Evolutionary conservation across 345 rosid genomes (phyloP), one percentile per base, ranked within the genome.

Genomic region (Theobroma cacao): DNA sequence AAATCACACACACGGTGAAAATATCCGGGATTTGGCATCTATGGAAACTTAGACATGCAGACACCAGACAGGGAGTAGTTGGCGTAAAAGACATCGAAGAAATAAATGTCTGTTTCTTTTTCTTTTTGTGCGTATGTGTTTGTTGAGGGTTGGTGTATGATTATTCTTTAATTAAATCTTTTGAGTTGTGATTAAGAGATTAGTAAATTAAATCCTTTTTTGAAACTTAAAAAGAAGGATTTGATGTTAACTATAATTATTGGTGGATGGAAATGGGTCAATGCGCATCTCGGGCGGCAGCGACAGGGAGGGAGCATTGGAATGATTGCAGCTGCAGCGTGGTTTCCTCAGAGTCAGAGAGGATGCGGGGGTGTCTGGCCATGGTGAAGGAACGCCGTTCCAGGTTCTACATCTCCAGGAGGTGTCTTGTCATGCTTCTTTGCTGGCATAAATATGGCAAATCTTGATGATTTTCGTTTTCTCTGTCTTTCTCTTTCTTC

Each of bases 371-470:
- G 47, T 78, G 59, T 33, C 30, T 82, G 64, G 59, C 72, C 20
- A 47, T 75, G 78, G 68, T 60, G 41, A 77, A 75, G 48, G 84
- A 82, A 68, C 78, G 34, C 26, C 50, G 77, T 14, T 68, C 82
- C 22, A 82, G 81, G 78, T 62, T 82, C 15, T 79, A 82, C 12
- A 64, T 82, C 53, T 82, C 74, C 36, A 78, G 77, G 61, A 78
- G 67, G 71, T 82, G 85, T 64, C 59, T 75, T 9, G 38, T 78
- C 30, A 82, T 82, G 75, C 65, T 82, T 24, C 65, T 82, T 38
- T 82, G 79, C 47, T 78, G 82, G 85, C 85, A 75, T 52, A 82
- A 82, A 71, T 78, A 82, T 75, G 77, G 74, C 74, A 82, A 78
- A 38, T 58, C 36, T 66, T 71, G 18, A 56, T 60, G 12, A 11